Evolutionary conservation across 164 flowering plant species (phyloP).

Genomic region (Amborella trichopoda): DNA sequence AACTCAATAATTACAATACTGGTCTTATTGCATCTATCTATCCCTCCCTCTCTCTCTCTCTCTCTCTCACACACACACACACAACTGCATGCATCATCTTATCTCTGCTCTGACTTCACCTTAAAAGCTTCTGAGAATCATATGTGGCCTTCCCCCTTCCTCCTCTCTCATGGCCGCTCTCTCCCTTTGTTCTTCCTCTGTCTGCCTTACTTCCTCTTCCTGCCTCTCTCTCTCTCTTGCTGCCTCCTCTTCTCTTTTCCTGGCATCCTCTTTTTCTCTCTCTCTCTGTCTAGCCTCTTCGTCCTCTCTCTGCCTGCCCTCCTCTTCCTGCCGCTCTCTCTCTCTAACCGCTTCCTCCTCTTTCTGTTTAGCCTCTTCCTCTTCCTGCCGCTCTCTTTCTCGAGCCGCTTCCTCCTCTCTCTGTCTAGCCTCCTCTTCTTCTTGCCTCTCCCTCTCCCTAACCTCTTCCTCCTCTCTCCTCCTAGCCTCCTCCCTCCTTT

Average conservation of each 20-base stretch:
- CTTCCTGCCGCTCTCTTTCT: slow-evolving; percentile 1
- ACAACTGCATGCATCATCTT: too few relatives aligned
- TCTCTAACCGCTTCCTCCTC: neutral
- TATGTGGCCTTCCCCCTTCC: slow-evolving; percentile 3
- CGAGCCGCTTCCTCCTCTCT: slow-evolving; percentile 5
- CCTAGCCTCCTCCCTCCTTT: slow-evolving; percentile 7
- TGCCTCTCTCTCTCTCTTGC: slow-evolving; percentile 2
- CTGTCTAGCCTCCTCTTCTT: slow-evolving; percentile 3
- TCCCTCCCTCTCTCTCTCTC: too few relatives aligned
- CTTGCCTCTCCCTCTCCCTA: neutral
- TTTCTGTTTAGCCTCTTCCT: slow-evolving; percentile 1
- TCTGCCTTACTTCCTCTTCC: slow-evolving; percentile 1
- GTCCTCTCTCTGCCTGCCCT: slow-evolving; percentile 2
- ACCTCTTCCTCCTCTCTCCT: slow-evolving; percentile 4
- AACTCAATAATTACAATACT: too few relatives aligned
- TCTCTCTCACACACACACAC: too few relatives aligned
- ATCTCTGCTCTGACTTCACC: too few relatives aligned
- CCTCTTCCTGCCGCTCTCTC: slow-evolving; percentile 3
- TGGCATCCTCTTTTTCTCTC: neutral
- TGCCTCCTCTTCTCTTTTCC: neutral
- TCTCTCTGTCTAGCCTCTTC: slow-evolving; percentile 1
- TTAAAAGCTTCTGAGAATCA: too few relatives aligned
- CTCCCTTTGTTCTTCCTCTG: neutral
- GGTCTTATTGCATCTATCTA: too few relatives aligned
- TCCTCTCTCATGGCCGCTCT: neutral